phyloP scores from a whole-genome alignment of 2,329 filamentous ascomycete species.

The Tolypocladium endophyticum region DNA sequence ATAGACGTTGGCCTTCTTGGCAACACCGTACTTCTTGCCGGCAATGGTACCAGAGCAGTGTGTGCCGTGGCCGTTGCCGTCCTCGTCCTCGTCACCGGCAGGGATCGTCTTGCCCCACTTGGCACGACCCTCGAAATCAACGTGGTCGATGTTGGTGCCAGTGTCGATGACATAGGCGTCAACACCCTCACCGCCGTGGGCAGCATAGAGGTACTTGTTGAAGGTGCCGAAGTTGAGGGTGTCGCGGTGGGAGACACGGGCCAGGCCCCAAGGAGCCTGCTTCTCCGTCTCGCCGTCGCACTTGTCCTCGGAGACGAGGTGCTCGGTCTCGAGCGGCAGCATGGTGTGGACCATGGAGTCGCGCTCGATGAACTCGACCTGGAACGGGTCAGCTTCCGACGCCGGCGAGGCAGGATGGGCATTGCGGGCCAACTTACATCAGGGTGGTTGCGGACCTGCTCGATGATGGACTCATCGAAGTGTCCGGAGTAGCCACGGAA shows the following conservation, averaged over 20 bases:
- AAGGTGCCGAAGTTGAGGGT: conserved; percentile 81
- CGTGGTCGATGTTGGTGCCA: conserved; percentile 85
- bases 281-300: conserved; percentile 63
- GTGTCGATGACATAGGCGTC: conserved; percentile 99
- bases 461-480: conserved; percentile 87
- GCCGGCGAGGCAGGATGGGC: neutral
- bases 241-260: conserved; percentile 92
- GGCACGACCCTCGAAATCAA: conserved; percentile 94
- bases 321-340: conserved; percentile 32
- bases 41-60: conserved; percentile 98
- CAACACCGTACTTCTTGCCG: conserved; percentile 98
- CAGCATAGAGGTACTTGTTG: conserved; percentile 95
- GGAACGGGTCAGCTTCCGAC: conserved; percentile 1
- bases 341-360: conserved; percentile 88
- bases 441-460: conserved; percentile 85
- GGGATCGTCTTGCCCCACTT: conserved; percentile 97
- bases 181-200: conserved; percentile 88
- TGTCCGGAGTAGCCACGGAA: conserved; percentile 92
- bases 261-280: conserved; percentile 96
- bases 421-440: conserved; percentile 64
- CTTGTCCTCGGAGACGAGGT: conserved; percentile 23
- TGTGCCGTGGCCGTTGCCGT: conserved; percentile 97
- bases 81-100: conserved; percentile 67
- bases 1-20: conserved; percentile 95
- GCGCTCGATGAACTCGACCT: conserved; percentile 96